Conservation (phyloP, 1,284 basidiomycete species). For the Mixia osmundae region DNA sequence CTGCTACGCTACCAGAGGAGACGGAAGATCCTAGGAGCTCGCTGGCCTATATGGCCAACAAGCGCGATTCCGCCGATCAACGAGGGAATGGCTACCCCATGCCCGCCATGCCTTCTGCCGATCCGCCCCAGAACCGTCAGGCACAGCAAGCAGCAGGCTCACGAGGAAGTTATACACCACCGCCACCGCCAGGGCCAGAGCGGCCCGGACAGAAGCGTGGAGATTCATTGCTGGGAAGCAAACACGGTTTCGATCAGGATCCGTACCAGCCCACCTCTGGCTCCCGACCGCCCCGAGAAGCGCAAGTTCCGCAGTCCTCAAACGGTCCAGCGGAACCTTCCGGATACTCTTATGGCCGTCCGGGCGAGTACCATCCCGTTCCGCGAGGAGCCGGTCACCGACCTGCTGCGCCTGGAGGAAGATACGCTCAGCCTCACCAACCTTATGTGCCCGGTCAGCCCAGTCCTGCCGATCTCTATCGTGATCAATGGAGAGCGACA, state of each 20-base stretch:
- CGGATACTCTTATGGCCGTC: too few relatives aligned
- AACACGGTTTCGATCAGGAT: slow-evolving; percentile 1
- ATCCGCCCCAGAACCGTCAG: background rate
- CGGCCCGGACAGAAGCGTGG: background rate
- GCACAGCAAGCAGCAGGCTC: background rate
- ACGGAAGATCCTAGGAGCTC: background rate
- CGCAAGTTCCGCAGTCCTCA: too few relatives aligned
- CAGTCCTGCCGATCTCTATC: too few relatives aligned
- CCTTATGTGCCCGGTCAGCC: too few relatives aligned
- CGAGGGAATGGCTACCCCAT: background rate
- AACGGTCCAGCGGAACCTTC: too few relatives aligned
- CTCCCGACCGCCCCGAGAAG: too few relatives aligned
- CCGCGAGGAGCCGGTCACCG: too few relatives aligned
- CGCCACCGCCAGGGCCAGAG: background rate
- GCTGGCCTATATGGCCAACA: background rate
- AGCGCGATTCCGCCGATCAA: background rate
- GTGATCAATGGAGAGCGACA: too few relatives aligned
- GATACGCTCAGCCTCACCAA: too few relatives aligned
- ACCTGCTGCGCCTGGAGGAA: too few relatives aligned
- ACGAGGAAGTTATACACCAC: background rate
- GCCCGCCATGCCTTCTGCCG: background rate
- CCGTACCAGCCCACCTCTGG: background rate
- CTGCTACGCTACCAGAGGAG: too few relatives aligned
- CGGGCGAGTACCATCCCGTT: too few relatives aligned
- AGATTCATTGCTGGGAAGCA: background rate